Base-by-base conservation (phyloP, 2,329 filamentous ascomycete genomes). In the Plenodomus biglobosus region DNA sequence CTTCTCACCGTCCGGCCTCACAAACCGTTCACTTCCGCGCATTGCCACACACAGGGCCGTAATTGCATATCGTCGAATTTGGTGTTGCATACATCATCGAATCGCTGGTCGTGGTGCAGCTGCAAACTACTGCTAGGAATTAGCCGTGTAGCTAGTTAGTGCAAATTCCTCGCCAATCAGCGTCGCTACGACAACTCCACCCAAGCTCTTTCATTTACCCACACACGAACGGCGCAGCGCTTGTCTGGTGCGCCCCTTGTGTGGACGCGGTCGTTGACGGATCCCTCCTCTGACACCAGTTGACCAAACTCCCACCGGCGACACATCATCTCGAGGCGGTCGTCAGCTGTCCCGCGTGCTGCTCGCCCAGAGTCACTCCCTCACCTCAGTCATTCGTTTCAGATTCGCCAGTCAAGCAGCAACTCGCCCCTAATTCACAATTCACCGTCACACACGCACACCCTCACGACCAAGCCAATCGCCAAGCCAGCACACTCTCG, bases 341-440 rank as follows among this genome's bases (percentile, higher is more conserved):
- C 27, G 27, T 32, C 27, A 32, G 6, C 27, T 32, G 27, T 32
- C 27, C 27, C 27, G 27, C 27, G 27, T 32, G 27, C 27, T 32
- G 27, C 27, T 32, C 15, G 27, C 27, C 27, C 27, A 32, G 5
- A 7, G 27, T 32, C 27, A 32, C 27, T 50, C 55, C 52, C 67
- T 70, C 61, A 70, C 68, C 66, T 50, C 66, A 72, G 69, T 71
- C 69, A 66, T 58, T 72, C 69, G 65, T 72, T 71, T 62, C 62
- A 68, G 55, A 46, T 46, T 18, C 20, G 48, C 45, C 46, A 46
- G 34, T 46, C 39, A 39, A 40, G 37, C 49, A 49, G 47, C 53
- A 53, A 50, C 46, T 52, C 50, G 46, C 58, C 32, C 52, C 48
- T 55, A 61, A 56, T 55, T 55, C 49, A 38, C 44, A 61, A 56